Evolutionary conservation across 306 rosid genomes (phyloP), one percentile per base, ranked within the genome.

Genomic region (Hippophae gyantsensis): DNA sequence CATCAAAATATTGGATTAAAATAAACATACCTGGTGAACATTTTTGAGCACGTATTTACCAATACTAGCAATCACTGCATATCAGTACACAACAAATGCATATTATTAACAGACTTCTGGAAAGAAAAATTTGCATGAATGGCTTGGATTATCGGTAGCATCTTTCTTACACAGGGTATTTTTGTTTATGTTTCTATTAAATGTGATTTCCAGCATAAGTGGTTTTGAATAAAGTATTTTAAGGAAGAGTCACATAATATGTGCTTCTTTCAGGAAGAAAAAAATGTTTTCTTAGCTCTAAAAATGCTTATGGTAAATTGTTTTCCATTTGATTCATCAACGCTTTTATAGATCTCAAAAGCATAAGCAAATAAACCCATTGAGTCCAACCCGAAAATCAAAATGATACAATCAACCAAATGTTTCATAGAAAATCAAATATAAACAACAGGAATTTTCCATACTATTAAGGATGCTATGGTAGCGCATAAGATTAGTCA

Each of bases 401-500:
- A 47, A 47, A 10, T 47, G 50, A 47, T 47, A 10, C n/a, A 14
- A 3, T 49, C 26, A 49, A 12, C 23, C 14, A 18, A 18, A 18
- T 18, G 5, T 23, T 12, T 13, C 53, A 49, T 13, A 12, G 7
- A 12, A 49, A 49, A 49, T 6, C 50, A 46, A 3, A 46, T 46
- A 9, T 1, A 45, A 7, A 12, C n/a, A 49, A 2, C 53, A 7
- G 8, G 6, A 49, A 9, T 13, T n/a, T 6, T 49, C 14, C 14
- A 8, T 81, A 86, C 97, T 79, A 4, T 68, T 64, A 7, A 77
- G 0, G 43, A 59, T 7, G 54, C 25, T 40, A 61, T 2, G 74
- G 46, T 83, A 41, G 44, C 99, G 94, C 55, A 77, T 80, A 69
- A 92, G 82, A 69, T 85, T 82, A 66, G 97, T 88, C 42, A 11